Evolutionary conservation across 2,329 filamentous ascomycete species (phyloP).

Genomic region (Monilinia vaccinii-corymbosi): DNA sequence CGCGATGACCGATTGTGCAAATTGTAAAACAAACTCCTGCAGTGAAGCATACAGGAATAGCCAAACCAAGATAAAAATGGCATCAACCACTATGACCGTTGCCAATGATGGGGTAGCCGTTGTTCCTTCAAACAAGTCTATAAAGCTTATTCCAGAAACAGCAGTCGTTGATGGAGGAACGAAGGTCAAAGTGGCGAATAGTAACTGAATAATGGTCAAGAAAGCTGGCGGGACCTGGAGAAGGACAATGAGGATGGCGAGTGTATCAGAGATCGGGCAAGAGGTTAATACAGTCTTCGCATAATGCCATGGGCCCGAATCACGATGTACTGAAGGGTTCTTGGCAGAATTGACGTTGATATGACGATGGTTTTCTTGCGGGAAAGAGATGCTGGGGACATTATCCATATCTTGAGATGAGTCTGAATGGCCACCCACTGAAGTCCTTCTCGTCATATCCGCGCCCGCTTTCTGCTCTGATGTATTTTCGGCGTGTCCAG

Average conservation of each 20-base stretch:
- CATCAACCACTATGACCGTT: conserved; percentile 76
- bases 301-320: conserved; percentile 64
- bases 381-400: conserved; percentile 32
- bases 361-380: conserved; percentile 47
- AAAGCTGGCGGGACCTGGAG: conserved; percentile 85
- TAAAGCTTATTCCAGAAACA: conserved; percentile 61
- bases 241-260: conserved; percentile 92
- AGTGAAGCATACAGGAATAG: conserved; percentile 79
- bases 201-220: conserved; percentile 79
- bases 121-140: conserved; percentile 84
- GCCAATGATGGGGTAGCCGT: conserved; percentile 78
- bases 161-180: conserved; percentile 76
- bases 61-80: conserved; percentile 76
- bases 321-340: conserved; percentile 58
- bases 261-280: conserved; percentile 86
- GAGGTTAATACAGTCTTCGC: conserved; percentile 81
- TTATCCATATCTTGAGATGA: conserved; percentile 41
- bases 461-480: conserved; percentile 29
- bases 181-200: conserved; percentile 89
- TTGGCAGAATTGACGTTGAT: conserved; percentile 64
- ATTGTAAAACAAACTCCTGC: conserved; percentile 79
- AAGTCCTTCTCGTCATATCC: conserved; percentile 37
- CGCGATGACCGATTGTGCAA: conserved; percentile 88
- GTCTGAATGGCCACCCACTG: conserved; percentile 46
- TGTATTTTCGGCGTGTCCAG: conserved; percentile 18